Evolutionary conservation across 805 yeast species (phyloP).

Genomic region (Lipomyces spencermartinsiae): DNA sequence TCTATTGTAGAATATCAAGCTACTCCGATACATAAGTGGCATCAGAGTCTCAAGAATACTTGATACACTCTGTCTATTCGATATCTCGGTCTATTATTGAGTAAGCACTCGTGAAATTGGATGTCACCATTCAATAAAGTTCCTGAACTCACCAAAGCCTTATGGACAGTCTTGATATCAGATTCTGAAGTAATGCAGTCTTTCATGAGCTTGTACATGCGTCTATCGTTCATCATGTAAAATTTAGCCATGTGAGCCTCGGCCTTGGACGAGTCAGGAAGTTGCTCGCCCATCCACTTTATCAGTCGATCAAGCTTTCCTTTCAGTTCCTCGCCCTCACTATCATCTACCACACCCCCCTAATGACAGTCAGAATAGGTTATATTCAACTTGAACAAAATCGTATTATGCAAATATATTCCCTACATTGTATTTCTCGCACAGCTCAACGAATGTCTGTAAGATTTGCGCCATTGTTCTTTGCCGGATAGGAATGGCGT

Average conservation of each 20-base stretch:
- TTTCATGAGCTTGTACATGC: slow-evolving; percentile 63
- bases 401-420: slow-evolving; percentile 26
- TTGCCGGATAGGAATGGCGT: slow-evolving; percentile 74
- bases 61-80: slow-evolving; percentile 43
- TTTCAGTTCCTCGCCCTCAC: slow-evolving; percentile 15
- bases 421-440: slow-evolving; percentile 54
- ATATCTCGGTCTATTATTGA: not conserved
- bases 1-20: slow-evolving; percentile 67
- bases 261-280: slow-evolving; percentile 61
- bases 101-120: slow-evolving; percentile 50
- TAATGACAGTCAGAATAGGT: slow-evolving; percentile 26
- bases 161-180: slow-evolving; percentile 64
- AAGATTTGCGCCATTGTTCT: slow-evolving; percentile 62
- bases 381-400: slow-evolving; percentile 14
- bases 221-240: slow-evolving; percentile 60
- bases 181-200: slow-evolving; percentile 62
- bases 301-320: slow-evolving; percentile 45
- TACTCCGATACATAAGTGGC: slow-evolving; percentile 64
- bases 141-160: slow-evolving; percentile 51
- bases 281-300: slow-evolving; percentile 63
- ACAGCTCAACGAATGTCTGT: slow-evolving; percentile 54
- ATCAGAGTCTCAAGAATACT: slow-evolving; percentile 62
- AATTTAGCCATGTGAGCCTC: slow-evolving; percentile 60
- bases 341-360: slow-evolving; percentile 25
- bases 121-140: not conserved